Evolutionary conservation across 495 filamentous ascomycete species (phyloP).

Genomic region (Aeminium ludgeri): DNA sequence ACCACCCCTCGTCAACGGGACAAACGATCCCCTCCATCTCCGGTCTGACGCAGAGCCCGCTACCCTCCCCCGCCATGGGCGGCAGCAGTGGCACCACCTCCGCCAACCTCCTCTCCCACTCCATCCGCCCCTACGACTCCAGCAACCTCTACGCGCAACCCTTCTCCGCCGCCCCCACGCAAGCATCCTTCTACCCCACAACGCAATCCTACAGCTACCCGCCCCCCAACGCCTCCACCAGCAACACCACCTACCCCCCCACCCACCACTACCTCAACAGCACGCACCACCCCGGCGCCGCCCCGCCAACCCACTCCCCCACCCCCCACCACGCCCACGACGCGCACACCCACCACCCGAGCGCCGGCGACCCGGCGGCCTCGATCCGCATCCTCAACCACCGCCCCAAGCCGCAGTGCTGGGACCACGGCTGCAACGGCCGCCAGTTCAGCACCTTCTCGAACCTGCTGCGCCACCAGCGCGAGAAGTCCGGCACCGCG

Average conservation of each 20-base stretch:
- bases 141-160: not conserved
- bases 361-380: not conserved
- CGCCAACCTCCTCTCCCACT: not conserved
- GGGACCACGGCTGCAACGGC: slow-evolving; percentile 90
- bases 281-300: slow-evolving; percentile 5
- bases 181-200: slow-evolving; percentile 2
- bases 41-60: slow-evolving; percentile 10
- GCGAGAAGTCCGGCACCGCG: slow-evolving; percentile 84
- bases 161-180: no score
- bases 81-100: not conserved
- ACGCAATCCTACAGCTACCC: slow-evolving; percentile 2
- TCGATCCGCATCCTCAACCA: slow-evolving; percentile 50
- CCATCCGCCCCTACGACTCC: slow-evolving; percentile 2
- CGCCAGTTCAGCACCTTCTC: slow-evolving; percentile 90
- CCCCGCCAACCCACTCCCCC: slow-evolving; percentile 18
- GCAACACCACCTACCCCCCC: slow-evolving; percentile 10
- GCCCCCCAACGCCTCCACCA: not conserved
- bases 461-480: slow-evolving; percentile 79
- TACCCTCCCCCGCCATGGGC: slow-evolving; percentile 7
- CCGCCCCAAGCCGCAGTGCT: slow-evolving; percentile 79
- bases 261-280: slow-evolving; percentile 3
- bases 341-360: no score
- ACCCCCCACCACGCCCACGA: no score
- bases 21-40: slow-evolving; percentile 13
- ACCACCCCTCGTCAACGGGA: slow-evolving; percentile 2